Conservation (phyloP, 768 basidiomycete species). For the Leccinum variicolor region DNA sequence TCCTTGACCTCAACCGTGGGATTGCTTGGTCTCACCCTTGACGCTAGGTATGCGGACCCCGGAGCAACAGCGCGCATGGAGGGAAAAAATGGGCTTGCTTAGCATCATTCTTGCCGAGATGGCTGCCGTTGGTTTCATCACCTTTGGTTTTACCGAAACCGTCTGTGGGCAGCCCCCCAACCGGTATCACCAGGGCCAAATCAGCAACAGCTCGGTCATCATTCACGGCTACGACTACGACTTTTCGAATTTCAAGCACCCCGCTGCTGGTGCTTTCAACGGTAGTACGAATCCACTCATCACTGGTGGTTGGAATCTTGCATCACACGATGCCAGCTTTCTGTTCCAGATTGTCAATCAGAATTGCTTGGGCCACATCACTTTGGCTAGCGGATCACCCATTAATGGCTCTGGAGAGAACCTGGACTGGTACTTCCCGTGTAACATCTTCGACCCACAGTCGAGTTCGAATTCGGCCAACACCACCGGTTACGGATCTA, state of each 20-base stretch:
- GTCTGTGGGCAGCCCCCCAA: conserved; percentile 89
- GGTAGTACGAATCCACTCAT: conserved; percentile 83
- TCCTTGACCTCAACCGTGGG: conserved; percentile 12
- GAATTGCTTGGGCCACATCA: conserved; percentile 76
- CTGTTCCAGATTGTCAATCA: conserved; percentile 91
- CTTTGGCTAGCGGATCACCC: conserved; percentile 61
- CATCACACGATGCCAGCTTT: conserved; percentile 89
- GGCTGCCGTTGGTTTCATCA: conserved; percentile 95
- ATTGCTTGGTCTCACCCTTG: conserved; percentile 8
- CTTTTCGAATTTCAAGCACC: conserved; percentile 84
- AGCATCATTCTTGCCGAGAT: conserved; percentile 77
- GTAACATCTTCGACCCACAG: conserved; percentile 84
- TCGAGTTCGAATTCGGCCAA: conserved; percentile 52
- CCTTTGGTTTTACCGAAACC: conserved; percentile 94
- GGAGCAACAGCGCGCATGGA: conserved; percentile 95
- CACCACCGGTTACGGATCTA: conserved; percentile 59
- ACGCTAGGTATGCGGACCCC: conserved; percentile 76
- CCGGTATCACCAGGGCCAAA: conserved; percentile 75
- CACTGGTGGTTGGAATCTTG: conserved; percentile 69
- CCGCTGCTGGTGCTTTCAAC: conserved; percentile 65
- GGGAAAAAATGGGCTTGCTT: conserved; percentile 96
- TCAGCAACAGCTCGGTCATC: conserved; percentile 78
- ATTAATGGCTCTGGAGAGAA: conserved; percentile 60
- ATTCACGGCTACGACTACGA: conserved; percentile 96
- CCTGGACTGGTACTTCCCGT: conserved; percentile 97